Conservation (phyloP, 2,329 filamentous ascomycete genomes). For the Hymenoscyphus occultus region DNA sequence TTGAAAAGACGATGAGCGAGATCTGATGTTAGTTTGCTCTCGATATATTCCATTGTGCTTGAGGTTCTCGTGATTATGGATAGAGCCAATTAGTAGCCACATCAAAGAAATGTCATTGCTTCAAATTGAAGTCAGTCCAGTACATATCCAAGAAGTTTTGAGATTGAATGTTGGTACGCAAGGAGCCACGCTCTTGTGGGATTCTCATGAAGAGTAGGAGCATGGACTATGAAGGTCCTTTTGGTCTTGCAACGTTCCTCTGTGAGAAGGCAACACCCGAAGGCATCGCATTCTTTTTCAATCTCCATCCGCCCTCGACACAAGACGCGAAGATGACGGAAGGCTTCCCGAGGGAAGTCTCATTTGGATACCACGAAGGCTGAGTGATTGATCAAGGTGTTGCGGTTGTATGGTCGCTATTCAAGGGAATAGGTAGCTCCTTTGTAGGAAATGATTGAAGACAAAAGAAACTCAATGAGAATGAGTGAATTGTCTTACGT, state of each 20-base stretch:
- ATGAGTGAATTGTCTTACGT: neutral
- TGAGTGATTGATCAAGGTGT: slow-evolving; percentile 45
- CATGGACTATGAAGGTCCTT: slow-evolving; percentile 55
- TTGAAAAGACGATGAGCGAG: too few relatives aligned
- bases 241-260: slow-evolving; percentile 47
- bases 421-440: too few relatives aligned
- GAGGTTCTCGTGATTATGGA: too few relatives aligned
- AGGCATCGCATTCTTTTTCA: slow-evolving; percentile 37
- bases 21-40: too few relatives aligned
- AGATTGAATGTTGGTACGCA: slow-evolving; percentile 45
- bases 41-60: too few relatives aligned
- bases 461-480: neutral
- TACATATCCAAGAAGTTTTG: neutral
- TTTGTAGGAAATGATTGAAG: neutral
- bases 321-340: slow-evolving; percentile 47
- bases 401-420: slow-evolving; percentile 20
- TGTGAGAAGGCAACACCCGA: slow-evolving; percentile 36
- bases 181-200: slow-evolving; percentile 50
- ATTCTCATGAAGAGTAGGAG: slow-evolving; percentile 45
- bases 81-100: too few relatives aligned
- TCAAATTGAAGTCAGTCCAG: too few relatives aligned
- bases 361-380: slow-evolving; percentile 40
- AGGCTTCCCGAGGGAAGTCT: slow-evolving; percentile 46
- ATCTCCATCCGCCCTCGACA: slow-evolving; percentile 40
- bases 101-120: too few relatives aligned